Conservation (phyloP, 176 grass and related monocot genomes). For the Cenchrus americanus region DNA sequence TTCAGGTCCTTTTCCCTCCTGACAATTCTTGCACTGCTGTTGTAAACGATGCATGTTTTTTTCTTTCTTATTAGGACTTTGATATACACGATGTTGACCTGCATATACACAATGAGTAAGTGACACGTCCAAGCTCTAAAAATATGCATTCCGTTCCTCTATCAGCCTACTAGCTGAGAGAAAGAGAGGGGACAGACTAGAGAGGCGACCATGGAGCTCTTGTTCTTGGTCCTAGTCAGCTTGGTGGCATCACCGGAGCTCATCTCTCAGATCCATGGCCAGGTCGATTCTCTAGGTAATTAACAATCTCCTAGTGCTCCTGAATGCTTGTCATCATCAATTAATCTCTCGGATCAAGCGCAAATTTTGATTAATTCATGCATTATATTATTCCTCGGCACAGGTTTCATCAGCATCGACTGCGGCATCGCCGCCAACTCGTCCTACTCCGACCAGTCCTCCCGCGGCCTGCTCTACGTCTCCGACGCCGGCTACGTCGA, state of each 20-base stretch:
- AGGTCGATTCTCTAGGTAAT: not conserved
- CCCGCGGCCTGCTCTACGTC: conserved; percentile 30
- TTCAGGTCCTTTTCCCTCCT: no score
- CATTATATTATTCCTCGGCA: not conserved
- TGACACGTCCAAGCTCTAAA: not conserved
- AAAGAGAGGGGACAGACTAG: not conserved
- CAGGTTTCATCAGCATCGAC: conserved; percentile 59
- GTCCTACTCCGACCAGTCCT: conserved; percentile 18
- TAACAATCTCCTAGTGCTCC: no score
- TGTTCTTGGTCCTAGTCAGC: not conserved
- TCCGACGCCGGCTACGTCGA: conserved; percentile 43
- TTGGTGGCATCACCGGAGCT: not conserved
- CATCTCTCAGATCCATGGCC: not conserved
- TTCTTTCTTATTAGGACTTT: not conserved
- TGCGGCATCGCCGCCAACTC: conserved; percentile 27
- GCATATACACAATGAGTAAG: not conserved
- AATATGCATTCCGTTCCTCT: not conserved
- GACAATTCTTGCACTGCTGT: not conserved
- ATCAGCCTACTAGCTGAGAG: not conserved
- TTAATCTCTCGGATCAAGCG: no score
- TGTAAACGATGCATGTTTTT: not conserved
- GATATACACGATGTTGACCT: not conserved
- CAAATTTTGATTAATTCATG: conserved; percentile 3
- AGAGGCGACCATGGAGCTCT: not conserved
- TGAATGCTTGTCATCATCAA: no score